Base-by-base conservation (phyloP, 1,139 yeast species). In the Taiozyma sp. region DNA sequence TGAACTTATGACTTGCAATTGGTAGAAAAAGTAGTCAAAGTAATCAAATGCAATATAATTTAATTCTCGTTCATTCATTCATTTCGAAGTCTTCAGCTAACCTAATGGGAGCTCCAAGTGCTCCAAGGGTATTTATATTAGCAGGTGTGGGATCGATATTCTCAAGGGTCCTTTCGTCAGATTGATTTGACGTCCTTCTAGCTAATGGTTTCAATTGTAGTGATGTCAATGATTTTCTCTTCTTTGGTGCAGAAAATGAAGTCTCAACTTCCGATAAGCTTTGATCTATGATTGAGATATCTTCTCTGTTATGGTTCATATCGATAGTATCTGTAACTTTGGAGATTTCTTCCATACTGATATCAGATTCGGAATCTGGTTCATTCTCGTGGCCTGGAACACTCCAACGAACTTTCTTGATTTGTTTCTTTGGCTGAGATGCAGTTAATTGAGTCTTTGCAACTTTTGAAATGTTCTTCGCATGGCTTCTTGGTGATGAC, bases 351-450 rank as follows among this genome's bases (percentile, higher is more conserved):
- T 69, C 66, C 65, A 71, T 66, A 36, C 68, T 66, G 6, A 63
- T 54, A 53, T 19, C 19, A 19, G 19, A 19, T 19, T n/a, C 75
- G 0, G 64, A 38, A 12, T 49, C 58, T 28, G 27, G 41, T 54
- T 50, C 49, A 30, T 48, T 24, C 8, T 50, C 48, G 14, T 47
- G 30, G 14, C 27, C 64, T 8, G 72, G 71, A 2, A 69, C 68
- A 54, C 71, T 74, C 72, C 77, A 72, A 48, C 75, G 70, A 0
- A 73, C 76, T 48, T 68, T 70, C 50, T 70, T 73, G 4, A 51
- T 41, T 1, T 56, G 49, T 49, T 55, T 12, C 24, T 52, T 60
- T 8, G 41, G 14, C 4, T 36, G 39, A 8, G 14, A 8, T 8
- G 41, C 8, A 8, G 14, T 16, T 38, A 38, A 19, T 19, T 23